Percentiles rank a stretch among this genome's conserved stretches.
Evolutionary conservation across 176 grass and related monocot species (phyloP).

Genomic region (Triticum turgidum): DNA sequence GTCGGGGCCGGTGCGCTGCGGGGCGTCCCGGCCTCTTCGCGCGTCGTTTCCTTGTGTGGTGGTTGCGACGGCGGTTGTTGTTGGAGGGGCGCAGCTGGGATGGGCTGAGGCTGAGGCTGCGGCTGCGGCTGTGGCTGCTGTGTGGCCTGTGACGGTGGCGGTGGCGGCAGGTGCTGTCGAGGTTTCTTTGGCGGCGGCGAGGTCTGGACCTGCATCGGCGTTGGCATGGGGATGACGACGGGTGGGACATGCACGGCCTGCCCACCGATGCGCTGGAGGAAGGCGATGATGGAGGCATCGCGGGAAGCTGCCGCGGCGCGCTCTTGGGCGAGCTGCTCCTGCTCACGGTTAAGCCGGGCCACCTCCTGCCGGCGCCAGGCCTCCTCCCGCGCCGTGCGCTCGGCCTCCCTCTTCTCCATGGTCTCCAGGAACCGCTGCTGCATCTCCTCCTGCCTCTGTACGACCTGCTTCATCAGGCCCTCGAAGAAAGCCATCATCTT

Average conservation of each 20-base stretch:
- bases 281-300: slow-evolving; percentile 73
- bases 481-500: slow-evolving; percentile 88
- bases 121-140: slow-evolving; percentile 6
- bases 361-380: slow-evolving; percentile 90
- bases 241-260: slow-evolving; percentile 41
- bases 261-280: slow-evolving; percentile 77
- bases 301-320: slow-evolving; percentile 71
- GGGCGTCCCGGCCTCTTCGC: slow-evolving; percentile 25
- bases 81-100: slow-evolving; percentile 41
- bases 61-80: slow-evolving; percentile 32
- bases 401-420: slow-evolving; percentile 79
- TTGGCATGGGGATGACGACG: slow-evolving; percentile 8
- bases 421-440: slow-evolving; percentile 85
- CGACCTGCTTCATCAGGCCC: slow-evolving; percentile 75
- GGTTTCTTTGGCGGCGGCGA: slow-evolving; percentile 25
- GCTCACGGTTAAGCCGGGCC: slow-evolving; percentile 78
- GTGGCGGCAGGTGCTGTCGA: slow-evolving; percentile 9
- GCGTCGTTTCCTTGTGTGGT: slow-evolving; percentile 18
- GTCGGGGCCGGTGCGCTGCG: slow-evolving; percentile 16
- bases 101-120: not conserved
- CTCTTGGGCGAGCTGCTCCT: slow-evolving; percentile 80
- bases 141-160: not conserved
- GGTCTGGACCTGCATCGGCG: slow-evolving; percentile 20
- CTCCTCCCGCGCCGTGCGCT: slow-evolving; percentile 80
- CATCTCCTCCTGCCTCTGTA: slow-evolving; percentile 80